A percentile compares a stretch with the other conserved stretches of the same genome.
These are phyloP conservation scores for Telopea speciosissima DNA, from an alignment of 177 flowering plant species.

Conservation along the genomic window DNA sequence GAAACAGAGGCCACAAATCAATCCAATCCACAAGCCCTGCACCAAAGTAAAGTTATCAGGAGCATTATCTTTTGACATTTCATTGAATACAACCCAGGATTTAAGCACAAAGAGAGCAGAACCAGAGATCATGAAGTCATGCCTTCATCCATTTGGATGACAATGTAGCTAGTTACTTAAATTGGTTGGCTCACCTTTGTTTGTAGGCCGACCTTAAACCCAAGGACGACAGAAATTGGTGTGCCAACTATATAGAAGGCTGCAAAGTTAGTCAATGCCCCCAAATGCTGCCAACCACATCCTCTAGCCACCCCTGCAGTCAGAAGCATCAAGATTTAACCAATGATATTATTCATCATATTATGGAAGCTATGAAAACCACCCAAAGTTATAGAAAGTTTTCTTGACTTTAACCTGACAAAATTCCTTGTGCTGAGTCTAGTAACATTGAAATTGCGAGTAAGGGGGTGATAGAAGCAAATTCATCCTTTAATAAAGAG, in stretches of 20 bases:
- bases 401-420: slow-evolving; percentile 51
- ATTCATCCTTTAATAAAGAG: slow-evolving; percentile 33
- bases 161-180: too few species aligned
- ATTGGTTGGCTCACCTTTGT: slow-evolving; percentile 36
- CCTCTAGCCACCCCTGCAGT: slow-evolving; percentile 75
- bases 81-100: too few species aligned
- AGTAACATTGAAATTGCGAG: slow-evolving; percentile 57
- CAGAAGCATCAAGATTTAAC: neutral
- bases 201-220: slow-evolving; percentile 37
- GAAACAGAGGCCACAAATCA: slow-evolving; percentile 61
- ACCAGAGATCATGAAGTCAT: too few species aligned
- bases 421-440: slow-evolving; percentile 69
- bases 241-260: slow-evolving; percentile 64
- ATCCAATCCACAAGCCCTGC: slow-evolving; percentile 90
- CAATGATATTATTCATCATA: too few species aligned
- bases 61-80: too few species aligned
- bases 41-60: neutral
- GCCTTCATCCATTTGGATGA: too few species aligned
- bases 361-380: neutral
- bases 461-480: slow-evolving; percentile 57
- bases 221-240: slow-evolving; percentile 55
- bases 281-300: slow-evolving; percentile 91
- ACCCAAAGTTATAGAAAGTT: neutral
- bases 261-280: slow-evolving; percentile 56
- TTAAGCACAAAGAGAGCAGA: too few species aligned